Percentiles rank a stretch among this genome's conserved stretches.
phyloP scores from a whole-genome alignment of 257 asterid genomes.

The Nicotiana attenuata region DNA sequence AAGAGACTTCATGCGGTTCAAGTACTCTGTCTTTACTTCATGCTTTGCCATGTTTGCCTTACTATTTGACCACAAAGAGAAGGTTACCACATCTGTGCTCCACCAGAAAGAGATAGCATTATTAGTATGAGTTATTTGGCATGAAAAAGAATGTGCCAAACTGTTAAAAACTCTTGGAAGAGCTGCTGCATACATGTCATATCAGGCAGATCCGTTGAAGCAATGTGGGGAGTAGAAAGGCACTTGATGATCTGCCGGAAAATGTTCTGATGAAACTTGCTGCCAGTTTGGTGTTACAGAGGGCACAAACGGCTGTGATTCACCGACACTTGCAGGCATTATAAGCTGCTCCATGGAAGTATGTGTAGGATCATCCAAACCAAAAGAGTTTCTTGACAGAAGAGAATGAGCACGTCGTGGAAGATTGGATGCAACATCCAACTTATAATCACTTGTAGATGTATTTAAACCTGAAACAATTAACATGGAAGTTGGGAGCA shows the following conservation, averaged over 20 bases:
- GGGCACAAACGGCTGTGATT: not conserved
- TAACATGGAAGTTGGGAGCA: not conserved
- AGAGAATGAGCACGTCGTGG: conserved; percentile 40
- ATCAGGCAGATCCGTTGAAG: not conserved
- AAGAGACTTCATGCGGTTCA: not conserved
- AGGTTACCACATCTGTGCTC: not conserved
- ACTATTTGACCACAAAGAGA: not conserved
- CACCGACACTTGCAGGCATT: not conserved
- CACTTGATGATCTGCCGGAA: not conserved
- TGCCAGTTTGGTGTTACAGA: not conserved
- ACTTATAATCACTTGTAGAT: not conserved
- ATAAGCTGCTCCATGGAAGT: not conserved
- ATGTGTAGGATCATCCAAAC: conserved; percentile 25
- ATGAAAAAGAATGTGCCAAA: not conserved
- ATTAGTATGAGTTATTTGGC: not conserved
- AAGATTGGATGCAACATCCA: conserved; percentile 21
- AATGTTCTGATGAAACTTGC: not conserved
- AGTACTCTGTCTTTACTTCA: too few species aligned
- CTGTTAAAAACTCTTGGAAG: too few species aligned
- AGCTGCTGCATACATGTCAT: too few species aligned
- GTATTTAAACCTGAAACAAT: conserved; percentile 20
- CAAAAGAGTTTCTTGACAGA: conserved; percentile 45
- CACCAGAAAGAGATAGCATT: too few species aligned
- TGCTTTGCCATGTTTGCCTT: not conserved
- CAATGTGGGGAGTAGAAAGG: not conserved